Evolutionary conservation across 176 grass and related monocot species (phyloP).

Genomic region (Oryza coarctata): DNA sequence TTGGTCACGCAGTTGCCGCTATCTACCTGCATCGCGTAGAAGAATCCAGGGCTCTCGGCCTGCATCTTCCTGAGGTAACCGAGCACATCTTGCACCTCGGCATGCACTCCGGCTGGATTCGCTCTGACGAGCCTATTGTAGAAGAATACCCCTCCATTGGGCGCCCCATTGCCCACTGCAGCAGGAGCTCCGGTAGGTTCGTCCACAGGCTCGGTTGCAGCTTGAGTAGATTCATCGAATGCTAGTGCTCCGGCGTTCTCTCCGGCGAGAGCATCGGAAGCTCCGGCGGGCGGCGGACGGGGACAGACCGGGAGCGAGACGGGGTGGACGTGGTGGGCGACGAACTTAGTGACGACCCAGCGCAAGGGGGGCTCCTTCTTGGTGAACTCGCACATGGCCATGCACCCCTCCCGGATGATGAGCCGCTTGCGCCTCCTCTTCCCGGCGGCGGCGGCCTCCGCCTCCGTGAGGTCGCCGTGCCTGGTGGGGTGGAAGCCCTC

Average conservation of each 20-base stretch:
- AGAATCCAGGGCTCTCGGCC: conserved; percentile 50
- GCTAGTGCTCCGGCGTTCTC: neutral
- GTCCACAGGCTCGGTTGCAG: neutral
- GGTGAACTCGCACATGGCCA: conserved; percentile 66
- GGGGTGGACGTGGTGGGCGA: conserved; percentile 52
- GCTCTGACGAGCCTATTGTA: conserved; percentile 42
- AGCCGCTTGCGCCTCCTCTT: conserved; percentile 49
- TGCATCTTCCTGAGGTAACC: conserved; percentile 60
- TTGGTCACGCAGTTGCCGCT: conserved; percentile 20
- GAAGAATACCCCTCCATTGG: conserved; percentile 16
- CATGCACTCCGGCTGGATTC: conserved; percentile 46
- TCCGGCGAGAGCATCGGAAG: neutral
- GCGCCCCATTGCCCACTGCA: conserved; percentile 22
- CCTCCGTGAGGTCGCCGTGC: neutral
- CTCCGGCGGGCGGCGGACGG: neutral
- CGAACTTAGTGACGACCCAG: conserved; percentile 61
- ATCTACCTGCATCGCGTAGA: conserved; percentile 59
- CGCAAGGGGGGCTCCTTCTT: conserved; percentile 46
- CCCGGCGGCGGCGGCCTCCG: conserved; percentile 35
- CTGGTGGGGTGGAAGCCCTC: conserved; percentile 60
- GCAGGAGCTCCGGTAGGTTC: neutral
- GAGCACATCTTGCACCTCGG: conserved; percentile 44
- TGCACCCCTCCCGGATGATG: conserved; percentile 58
- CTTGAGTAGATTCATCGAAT: neutral
- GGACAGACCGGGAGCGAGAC: conserved; percentile 22